Evolutionary conservation across 1,284 basidiomycete genomes (phyloP).

Genomic region (Peniophora sp.): DNA sequence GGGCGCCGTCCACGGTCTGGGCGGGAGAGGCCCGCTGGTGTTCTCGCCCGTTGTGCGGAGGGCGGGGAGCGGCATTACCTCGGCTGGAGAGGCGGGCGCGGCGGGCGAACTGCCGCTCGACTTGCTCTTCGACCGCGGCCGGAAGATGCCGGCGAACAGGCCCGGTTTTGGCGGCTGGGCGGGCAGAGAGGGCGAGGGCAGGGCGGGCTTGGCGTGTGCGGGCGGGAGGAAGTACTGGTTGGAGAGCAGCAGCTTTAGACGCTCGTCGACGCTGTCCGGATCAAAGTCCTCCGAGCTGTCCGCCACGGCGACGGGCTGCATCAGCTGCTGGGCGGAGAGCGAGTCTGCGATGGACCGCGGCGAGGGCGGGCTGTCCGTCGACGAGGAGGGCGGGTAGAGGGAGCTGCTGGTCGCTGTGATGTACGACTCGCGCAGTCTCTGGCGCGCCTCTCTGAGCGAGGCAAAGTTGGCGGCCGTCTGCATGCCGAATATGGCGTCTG

Average conservation of each 20-base stretch:
- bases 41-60: background rate
- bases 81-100: background rate
- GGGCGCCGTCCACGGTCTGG: constrained; percentile 25
- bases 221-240: constrained; percentile 82
- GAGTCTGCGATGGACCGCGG: constrained; percentile 45
- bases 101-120: constrained; percentile 25
- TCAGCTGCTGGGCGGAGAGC: constrained; percentile 33
- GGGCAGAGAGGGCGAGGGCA: constrained; percentile 37
- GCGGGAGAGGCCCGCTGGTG: constrained; percentile 1
- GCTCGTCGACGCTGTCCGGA: constrained; percentile 74
- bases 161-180: constrained; percentile 26
- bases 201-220: constrained; percentile 68
- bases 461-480: constrained; percentile 17
- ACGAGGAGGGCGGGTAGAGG: constrained; percentile 62
- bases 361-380: constrained; percentile 47
- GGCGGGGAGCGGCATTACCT: background rate
- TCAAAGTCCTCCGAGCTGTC: constrained; percentile 45
- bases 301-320: constrained; percentile 33
- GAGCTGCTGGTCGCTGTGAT: constrained; percentile 61
- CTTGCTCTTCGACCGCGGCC: constrained; percentile 57
- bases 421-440: constrained; percentile 38
- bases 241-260: constrained; percentile 69
- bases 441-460: constrained; percentile 14
- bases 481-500: constrained; percentile 14
- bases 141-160: constrained; percentile 62